Evolutionary conservation across 1,139 yeast genomes (phyloP), one percentile per base, ranked within the genome.

Genomic region (Pneumocystis carinii): DNA sequence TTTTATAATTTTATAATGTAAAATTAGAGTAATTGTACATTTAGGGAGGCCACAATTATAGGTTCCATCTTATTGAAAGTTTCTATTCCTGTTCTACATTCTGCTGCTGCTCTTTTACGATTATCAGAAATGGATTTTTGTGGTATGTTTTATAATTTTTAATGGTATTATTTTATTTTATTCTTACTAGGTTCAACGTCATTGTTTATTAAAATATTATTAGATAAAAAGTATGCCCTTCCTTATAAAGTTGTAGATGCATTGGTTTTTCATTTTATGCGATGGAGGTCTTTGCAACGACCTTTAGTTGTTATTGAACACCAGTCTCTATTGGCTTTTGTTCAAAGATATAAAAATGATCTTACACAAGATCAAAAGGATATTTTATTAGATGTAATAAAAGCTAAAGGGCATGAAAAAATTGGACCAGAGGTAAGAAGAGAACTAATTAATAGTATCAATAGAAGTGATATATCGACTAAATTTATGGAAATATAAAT

Each of bases 321-420:
- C 73, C 95, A 92, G 73, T 90, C 97, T 1, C 86, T 92, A 71
- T 79, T 92, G 65, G 86, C 94, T 2, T 94, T 92, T 78, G 95
- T 97, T 59, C 97, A 90, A 77, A 81, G 96, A 68, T 92, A 92
- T 75, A 92, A 92, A 75, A 90, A 92, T 73, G 98, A 92, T 77
- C 88, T 92, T 66, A 92, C 98, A 17, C 96, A 89, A 70, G 98
- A 94, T 73, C 99, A 92, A 78, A 82, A 96, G 72, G 98, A 92
- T 70, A 89, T 90, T 75, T 77, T 92, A 67, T 76, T 92, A 72
- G 97, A 92, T 70, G 90, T 96, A 2, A 83, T 90, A 24, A 86
- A 96, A 75, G 90, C 86, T 73, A 86, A 96, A 75, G 85, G 85
- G 63, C 99, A 92, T 72, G 86, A 80, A 68, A 86, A 85, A 38